A percentile compares a stretch with the other conserved stretches of the same genome.
These are phyloP conservation scores for Russula earlei DNA, from an alignment of 768 basidiomycete species.

Conservation along the genomic window DNA sequence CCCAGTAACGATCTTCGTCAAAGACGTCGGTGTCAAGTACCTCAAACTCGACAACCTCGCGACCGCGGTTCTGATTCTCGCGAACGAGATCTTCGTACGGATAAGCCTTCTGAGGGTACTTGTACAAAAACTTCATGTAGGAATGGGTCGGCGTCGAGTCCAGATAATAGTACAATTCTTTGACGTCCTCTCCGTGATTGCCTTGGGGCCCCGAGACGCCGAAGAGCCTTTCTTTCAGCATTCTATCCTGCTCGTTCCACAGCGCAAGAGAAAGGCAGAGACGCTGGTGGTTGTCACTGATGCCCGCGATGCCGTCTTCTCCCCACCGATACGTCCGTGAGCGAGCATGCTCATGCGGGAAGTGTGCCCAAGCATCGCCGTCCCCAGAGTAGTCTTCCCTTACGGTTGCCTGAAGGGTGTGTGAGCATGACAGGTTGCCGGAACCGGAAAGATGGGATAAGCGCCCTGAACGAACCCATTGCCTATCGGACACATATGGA, in stretches of 20 bases:
- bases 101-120: constrained; percentile 87
- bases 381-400: constrained; percentile 96
- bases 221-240: constrained; percentile 93
- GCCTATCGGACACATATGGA: constrained; percentile 92
- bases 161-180: constrained; percentile 97
- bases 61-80: constrained; percentile 72
- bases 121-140: constrained; percentile 99
- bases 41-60: constrained; percentile 88
- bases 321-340: constrained; percentile 98
- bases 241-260: constrained; percentile 92
- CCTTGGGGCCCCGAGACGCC: constrained; percentile 96
- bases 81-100: constrained; percentile 91
- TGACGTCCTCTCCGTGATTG: constrained; percentile 99
- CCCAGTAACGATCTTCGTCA: constrained; percentile 94
- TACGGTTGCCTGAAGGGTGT: constrained; percentile 71
- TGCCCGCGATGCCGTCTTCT: constrained; percentile 94
- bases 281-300: constrained; percentile 94
- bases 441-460: not conserved
- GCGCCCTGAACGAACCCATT: constrained; percentile 72
- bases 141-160: constrained; percentile 98
- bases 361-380: constrained; percentile 93
- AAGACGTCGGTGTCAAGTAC: constrained; percentile 88
- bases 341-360: constrained; percentile 87
- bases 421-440: constrained; percentile 10
- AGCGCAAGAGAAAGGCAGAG: constrained; percentile 84